phyloP scores from a whole-genome alignment of 768 basidiomycete genomes.

The Mrakia frigida region DNA sequence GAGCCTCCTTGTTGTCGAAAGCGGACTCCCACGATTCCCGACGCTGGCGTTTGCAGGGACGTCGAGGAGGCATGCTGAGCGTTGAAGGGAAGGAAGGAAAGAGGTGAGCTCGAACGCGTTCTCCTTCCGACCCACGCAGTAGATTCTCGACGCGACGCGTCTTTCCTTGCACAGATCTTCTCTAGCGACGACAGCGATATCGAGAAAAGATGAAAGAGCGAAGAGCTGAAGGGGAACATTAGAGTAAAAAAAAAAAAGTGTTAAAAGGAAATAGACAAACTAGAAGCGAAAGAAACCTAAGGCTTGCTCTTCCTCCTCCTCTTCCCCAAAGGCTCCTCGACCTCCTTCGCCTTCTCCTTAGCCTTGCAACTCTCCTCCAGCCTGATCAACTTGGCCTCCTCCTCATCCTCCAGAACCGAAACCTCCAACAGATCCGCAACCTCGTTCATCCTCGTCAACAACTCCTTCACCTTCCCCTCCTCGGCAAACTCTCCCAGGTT shows the following conservation, averaged over 20 bases:
- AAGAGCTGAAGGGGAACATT: too few relatives aligned
- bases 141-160: too few relatives aligned
- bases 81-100: neutral
- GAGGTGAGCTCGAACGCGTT: neutral
- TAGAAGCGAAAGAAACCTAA: too few relatives aligned
- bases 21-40: neutral
- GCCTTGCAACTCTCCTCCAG: neutral
- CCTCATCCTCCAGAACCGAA: neutral
- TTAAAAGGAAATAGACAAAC: too few relatives aligned
- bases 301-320: neutral
- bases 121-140: too few relatives aligned
- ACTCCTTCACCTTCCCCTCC: slow-evolving; percentile 17
- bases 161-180: too few relatives aligned
- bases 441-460: neutral
- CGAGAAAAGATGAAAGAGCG: too few relatives aligned
- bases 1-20: neutral
- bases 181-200: too few relatives aligned
- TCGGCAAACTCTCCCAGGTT: slow-evolving; percentile 12
- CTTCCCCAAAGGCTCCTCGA: neutral
- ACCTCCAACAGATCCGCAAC: slow-evolving; percentile 7
- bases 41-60: neutral
- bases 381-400: neutral
- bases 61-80: neutral
- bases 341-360: slow-evolving; percentile 8
- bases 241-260: too few relatives aligned